Percentiles rank a stretch among this genome's conserved stretches.
Conservation (phyloP, 2,329 filamentous ascomycete genomes). For the Exophiala sideris region DNA sequence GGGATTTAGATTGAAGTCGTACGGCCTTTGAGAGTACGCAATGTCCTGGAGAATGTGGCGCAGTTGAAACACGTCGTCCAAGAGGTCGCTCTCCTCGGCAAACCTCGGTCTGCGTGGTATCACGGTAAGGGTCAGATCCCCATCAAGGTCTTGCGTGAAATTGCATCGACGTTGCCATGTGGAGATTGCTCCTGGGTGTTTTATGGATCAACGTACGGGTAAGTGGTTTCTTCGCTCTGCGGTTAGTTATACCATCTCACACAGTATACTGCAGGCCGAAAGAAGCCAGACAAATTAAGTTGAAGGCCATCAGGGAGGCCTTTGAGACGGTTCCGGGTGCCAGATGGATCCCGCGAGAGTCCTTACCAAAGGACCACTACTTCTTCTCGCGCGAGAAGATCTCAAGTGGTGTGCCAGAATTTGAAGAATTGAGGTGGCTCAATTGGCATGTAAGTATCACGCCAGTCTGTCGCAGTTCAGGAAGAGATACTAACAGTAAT, state of each 20-base stretch:
- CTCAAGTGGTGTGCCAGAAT: slow-evolving; percentile 37
- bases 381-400: slow-evolving; percentile 33
- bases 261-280: too few species aligned
- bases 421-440: slow-evolving; percentile 42
- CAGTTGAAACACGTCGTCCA: slow-evolving; percentile 31
- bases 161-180: slow-evolving; percentile 30
- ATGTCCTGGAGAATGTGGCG: slow-evolving; percentile 39
- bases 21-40: slow-evolving; percentile 40
- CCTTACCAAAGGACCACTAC: slow-evolving; percentile 34
- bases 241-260: too few species aligned
- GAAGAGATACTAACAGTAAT: background rate
- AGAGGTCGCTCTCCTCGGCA: slow-evolving; percentile 36
- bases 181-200: slow-evolving; percentile 36
- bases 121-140: slow-evolving; percentile 34
- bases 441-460: slow-evolving; percentile 34
- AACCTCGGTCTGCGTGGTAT: slow-evolving; percentile 34
- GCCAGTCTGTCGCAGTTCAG: background rate
- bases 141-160: slow-evolving; percentile 32
- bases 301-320: too few species aligned
- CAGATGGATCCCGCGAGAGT: slow-evolving; percentile 19
- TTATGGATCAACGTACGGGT: too few species aligned
- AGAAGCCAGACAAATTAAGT: too few species aligned
- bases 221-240: too few species aligned
- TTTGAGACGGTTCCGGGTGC: too few species aligned
- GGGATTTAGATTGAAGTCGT: slow-evolving; percentile 40